Evolutionary conservation across 2,329 filamentous ascomycete genomes (phyloP).

Genomic region (Aspergillus brunneoviolaceus): DNA sequence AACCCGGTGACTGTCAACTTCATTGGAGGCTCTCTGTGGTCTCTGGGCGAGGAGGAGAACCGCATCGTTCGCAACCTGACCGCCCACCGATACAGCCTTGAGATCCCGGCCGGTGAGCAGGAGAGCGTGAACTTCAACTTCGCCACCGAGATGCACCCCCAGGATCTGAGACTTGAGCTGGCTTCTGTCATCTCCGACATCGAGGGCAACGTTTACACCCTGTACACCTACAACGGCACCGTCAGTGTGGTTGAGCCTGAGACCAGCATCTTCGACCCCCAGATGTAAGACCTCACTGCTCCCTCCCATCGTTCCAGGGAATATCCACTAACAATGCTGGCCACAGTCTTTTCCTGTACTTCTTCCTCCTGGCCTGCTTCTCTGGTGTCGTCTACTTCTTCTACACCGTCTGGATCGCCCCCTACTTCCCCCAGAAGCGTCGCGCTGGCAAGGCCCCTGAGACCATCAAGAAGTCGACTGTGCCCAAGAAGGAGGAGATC

Average conservation of each 20-base stretch:
- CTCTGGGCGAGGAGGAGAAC: conserved; percentile 56
- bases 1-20: conserved; percentile 72
- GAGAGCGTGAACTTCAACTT: conserved; percentile 80
- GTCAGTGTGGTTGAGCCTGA: conserved; percentile 87
- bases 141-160: conserved; percentile 86
- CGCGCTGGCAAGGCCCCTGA: conserved; percentile 62
- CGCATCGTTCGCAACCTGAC: conserved; percentile 82
- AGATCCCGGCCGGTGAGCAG: conserved; percentile 73
- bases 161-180: conserved; percentile 78
- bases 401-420: conserved; percentile 96
- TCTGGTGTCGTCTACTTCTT: conserved; percentile 86
- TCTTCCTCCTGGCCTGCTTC: conserved; percentile 79
- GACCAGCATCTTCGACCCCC: conserved; percentile 87
- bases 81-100: conserved; percentile 68
- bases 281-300: conserved; percentile 64
- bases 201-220: conserved; percentile 69
- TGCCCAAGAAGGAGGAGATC: conserved; percentile 67
- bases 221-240: conserved; percentile 76
- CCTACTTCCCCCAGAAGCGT: conserved; percentile 85
- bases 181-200: conserved; percentile 69
- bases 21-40: conserved; percentile 71
- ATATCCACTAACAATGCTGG: conserved; percentile 8
- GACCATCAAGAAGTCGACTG: conserved; percentile 61
- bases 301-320: not conserved
- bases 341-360: conserved; percentile 89